These are phyloP conservation scores for Ustilago crameri DNA, from an alignment of 1,284 basidiomycete genomes.

Conservation along the genomic window DNA sequence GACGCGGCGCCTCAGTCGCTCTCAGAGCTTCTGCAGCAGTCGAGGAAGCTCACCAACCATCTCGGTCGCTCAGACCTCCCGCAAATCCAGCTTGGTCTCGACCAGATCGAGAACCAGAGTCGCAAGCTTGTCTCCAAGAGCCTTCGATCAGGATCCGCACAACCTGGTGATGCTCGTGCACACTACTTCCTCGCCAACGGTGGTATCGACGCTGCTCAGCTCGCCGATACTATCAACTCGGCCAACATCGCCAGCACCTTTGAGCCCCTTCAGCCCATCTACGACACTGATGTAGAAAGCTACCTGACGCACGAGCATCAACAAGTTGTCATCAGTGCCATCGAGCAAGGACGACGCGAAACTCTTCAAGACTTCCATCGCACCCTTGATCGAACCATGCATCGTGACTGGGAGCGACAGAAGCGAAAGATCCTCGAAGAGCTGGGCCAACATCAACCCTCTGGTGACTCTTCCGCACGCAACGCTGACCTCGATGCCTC, in stretches of 20 bases:
- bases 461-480: constrained; percentile 19
- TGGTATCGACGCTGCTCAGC: constrained; percentile 83
- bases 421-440: constrained; percentile 91
- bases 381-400: constrained; percentile 79
- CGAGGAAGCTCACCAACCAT: constrained; percentile 64
- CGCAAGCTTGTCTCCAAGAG: constrained; percentile 63
- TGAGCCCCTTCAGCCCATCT: constrained; percentile 84
- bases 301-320: constrained; percentile 91
- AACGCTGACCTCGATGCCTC: constrained; percentile 23
- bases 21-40: constrained; percentile 64
- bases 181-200: constrained; percentile 81
- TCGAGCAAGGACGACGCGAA: constrained; percentile 86
- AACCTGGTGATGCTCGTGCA: constrained; percentile 67
- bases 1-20: constrained; percentile 57
- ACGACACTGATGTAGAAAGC: constrained; percentile 84
- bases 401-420: constrained; percentile 86
- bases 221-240: constrained; percentile 82
- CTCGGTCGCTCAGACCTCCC: constrained; percentile 76
- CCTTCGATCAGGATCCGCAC: constrained; percentile 73
- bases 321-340: constrained; percentile 90
- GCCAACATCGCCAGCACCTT: constrained; percentile 86
- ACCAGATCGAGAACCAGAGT: constrained; percentile 87
- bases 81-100: constrained; percentile 83
- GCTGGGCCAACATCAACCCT: constrained; percentile 72
- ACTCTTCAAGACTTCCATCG: constrained; percentile 87